Conservation (phyloP, 1,139 yeast species). For the Arxiozyma slooffiae region DNA sequence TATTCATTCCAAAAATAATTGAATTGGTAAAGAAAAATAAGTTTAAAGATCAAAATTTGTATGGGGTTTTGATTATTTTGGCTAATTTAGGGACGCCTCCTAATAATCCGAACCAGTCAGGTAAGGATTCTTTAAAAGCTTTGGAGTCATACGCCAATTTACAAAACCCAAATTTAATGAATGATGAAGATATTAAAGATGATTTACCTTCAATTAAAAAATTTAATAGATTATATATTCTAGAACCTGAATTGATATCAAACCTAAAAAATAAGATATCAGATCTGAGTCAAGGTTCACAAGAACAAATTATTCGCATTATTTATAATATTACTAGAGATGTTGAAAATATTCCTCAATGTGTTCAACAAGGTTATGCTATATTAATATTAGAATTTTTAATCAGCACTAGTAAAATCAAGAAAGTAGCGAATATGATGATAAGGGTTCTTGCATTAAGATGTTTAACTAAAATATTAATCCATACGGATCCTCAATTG, state of each 20-base stretch:
- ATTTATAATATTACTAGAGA: conserved; percentile 23
- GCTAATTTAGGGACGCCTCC: conserved; percentile 23
- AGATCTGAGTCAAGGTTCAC: conserved; percentile 18
- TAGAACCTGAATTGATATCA: conserved; percentile 19
- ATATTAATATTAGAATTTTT: conserved; percentile 21
- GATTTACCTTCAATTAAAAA: conserved; percentile 15
- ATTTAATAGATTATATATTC: conserved; percentile 18
- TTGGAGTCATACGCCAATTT: conserved; percentile 20
- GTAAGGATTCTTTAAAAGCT: conserved; percentile 16
- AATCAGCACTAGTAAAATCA: conserved; percentile 10
- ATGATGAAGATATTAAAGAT: conserved; percentile 12
- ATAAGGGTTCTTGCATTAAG: conserved; percentile 22
- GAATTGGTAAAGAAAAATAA: conserved; percentile 9
- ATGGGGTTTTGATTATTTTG: conserved; percentile 23
- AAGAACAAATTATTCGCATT: conserved; percentile 22
- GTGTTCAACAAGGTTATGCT: conserved; percentile 26
- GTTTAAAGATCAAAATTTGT: conserved; percentile 9
- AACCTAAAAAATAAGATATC: conserved; percentile 10
- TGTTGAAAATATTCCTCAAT: conserved; percentile 11
- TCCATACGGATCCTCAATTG: conserved; percentile 23
- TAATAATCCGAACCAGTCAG: conserved; percentile 10
- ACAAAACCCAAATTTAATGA: conserved; percentile 10
- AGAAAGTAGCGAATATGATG: conserved; percentile 2
- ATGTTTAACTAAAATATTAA: conserved; percentile 21
- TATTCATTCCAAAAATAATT: conserved; percentile 14